phyloP scores from a whole-genome alignment of 192 early-diverging fungal genomes.

The Neocallimastix lanati region DNA sequence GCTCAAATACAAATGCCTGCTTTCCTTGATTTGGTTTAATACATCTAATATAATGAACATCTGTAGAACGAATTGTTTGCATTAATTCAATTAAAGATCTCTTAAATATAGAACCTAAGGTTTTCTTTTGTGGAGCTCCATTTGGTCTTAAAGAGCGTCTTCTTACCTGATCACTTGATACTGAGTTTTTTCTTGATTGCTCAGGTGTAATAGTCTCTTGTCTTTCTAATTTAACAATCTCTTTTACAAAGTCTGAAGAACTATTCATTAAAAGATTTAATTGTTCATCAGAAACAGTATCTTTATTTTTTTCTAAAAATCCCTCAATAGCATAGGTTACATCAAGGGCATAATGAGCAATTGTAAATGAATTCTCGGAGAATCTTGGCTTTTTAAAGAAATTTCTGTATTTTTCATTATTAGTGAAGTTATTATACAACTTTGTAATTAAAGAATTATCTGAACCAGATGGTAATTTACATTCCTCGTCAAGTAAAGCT shows the following conservation, averaged over 20 bases:
- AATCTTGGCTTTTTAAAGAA: constrained; percentile 88
- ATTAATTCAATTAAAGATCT: constrained; percentile 67
- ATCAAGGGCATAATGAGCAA: constrained; percentile 89
- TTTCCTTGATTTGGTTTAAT: constrained; percentile 98
- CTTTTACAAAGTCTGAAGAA: not conserved
- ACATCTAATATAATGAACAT: constrained; percentile 94
- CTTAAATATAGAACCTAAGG: not conserved
- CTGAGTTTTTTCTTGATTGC: not conserved
- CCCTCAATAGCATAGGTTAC: constrained; percentile 88
- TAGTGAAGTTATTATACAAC: constrained; percentile 75
- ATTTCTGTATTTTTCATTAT: constrained; percentile 20
- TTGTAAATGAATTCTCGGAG: constrained; percentile 72
- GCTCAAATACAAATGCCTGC: constrained; percentile 77
- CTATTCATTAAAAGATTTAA: not conserved
- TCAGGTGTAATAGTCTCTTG: not conserved
- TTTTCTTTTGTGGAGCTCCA: not conserved
- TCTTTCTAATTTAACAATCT: not conserved
- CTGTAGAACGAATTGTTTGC: constrained; percentile 84
- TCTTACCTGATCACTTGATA: too few species aligned
- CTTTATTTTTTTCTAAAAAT: constrained; percentile 97
- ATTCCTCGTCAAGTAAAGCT: constrained; percentile 88
- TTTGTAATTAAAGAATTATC: constrained; percentile 77
- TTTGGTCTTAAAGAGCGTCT: not conserved
- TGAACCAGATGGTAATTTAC: constrained; percentile 64
- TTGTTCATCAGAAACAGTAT: constrained; percentile 86